Evolutionary conservation across 768 basidiomycete species (phyloP), one percentile per base, ranked within the genome.

Genomic region (Phylloporus arenicola): DNA sequence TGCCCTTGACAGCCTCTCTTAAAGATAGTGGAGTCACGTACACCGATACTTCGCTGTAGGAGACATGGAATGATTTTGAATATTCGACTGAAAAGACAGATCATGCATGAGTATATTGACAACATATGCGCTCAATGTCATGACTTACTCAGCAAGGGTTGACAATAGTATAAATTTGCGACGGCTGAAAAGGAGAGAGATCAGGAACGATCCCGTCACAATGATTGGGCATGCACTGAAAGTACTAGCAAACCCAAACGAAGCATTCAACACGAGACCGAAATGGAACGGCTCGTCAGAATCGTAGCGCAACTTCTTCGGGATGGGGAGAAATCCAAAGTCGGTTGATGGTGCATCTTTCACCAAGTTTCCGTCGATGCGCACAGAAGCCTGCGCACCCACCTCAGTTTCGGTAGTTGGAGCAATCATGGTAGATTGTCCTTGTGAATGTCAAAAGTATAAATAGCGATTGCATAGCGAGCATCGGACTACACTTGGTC

Each of bases 111-210:
- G 40, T 24, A 45, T 16, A 16, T 27, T 11, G 10, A 39, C 10
- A 34, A 20, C 13, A n/a, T 11, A 4, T 11, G 12, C 9, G 10
- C 24, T 7, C 11, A 8, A 17, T 2, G 16, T 0, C 14, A 55
- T 30, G 53, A 70, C 76, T 55, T 63, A 81, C 88, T 86, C 13
- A 91, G 68, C 57, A 92, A 63, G 0, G 89, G 89, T 69, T 89
- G 87, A 53, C 83, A 86, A 57, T 91, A 92, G 61, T 91, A 92
- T 42, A 92, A 63, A 60, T 92, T 92, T n/a, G 81, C 77, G 13
- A 82, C 82, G 38, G 70, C 84, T 85, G 16, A 7, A 8, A 16
- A 25, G 14, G 25, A 42, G 3, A 29, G 10, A 29, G 12, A 13
- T 62, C n/a, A 54, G 19, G 16, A 29, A 27, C 7, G 24, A 27